A percentile compares a stretch with the other conserved stretches of the same genome.
phyloP scores from a whole-genome alignment of 2,329 filamentous ascomycete species.

The Septoria petroselini region DNA sequence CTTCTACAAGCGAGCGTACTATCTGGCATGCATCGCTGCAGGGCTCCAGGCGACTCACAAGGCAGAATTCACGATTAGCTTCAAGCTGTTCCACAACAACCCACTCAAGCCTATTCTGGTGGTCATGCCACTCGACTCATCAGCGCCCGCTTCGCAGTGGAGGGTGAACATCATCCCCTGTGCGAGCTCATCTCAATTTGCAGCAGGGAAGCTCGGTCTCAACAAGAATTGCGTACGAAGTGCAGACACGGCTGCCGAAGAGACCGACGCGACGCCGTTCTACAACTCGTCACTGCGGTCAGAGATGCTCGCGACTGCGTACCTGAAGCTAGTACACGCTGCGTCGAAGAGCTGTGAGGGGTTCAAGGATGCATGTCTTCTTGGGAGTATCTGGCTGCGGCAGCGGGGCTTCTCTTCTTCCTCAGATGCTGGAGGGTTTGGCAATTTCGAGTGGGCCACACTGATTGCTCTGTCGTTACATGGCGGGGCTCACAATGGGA shows the following conservation, averaged over 20 bases:
- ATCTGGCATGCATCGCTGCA: conserved; percentile 75
- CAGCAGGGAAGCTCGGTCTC: conserved; percentile 66
- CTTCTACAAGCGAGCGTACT: conserved; percentile 92
- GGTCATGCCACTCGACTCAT: conserved; percentile 37
- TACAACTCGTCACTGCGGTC: conserved; percentile 85
- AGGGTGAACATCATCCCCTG: conserved; percentile 75
- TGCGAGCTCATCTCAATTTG: conserved; percentile 66
- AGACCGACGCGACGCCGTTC: conserved; percentile 63
- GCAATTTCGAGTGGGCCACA: conserved; percentile 86
- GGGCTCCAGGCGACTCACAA: conserved; percentile 62
- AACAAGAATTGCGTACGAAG: conserved; percentile 66
- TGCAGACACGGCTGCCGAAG: conserved; percentile 43
- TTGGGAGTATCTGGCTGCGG: conserved; percentile 84
- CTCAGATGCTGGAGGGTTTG: conserved; percentile 77
- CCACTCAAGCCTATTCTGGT: conserved; percentile 65
- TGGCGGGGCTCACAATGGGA: conserved; percentile 69
- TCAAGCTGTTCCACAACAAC: conserved; percentile 35
- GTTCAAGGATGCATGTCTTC: conserved; percentile 78
- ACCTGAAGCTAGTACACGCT: conserved; percentile 72
- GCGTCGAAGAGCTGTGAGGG: conserved; percentile 65
- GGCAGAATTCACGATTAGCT: conserved; percentile 53
- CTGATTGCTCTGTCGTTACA: conserved; percentile 76
- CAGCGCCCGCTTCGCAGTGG: conserved; percentile 44
- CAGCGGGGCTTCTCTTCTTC: conserved; percentile 76
- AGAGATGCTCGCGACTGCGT: conserved; percentile 69